Percentiles rank a stretch among this genome's conserved stretches.
Conservation (phyloP, 257 asterid species). For the Nicotiana knightiana region DNA sequence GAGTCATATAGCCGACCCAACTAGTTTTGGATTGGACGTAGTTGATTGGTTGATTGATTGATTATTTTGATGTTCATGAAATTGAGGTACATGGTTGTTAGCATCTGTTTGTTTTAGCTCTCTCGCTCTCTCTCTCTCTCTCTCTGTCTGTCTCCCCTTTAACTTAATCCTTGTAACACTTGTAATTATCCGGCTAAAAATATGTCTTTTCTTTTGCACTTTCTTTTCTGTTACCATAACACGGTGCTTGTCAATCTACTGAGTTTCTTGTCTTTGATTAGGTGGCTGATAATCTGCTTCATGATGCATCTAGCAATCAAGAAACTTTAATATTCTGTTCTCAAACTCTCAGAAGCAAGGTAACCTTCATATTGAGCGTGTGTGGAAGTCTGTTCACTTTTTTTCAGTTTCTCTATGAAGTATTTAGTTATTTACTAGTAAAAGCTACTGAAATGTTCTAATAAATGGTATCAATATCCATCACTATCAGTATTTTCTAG, state of each 20-base stretch:
- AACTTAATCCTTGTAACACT: neutral
- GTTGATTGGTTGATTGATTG: neutral
- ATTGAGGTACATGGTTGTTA: neutral
- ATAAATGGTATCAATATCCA: neutral
- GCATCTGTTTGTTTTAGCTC: neutral
- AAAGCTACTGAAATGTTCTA: neutral
- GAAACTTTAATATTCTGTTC: slow-evolving; percentile 96
- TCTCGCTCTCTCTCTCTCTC: neutral
- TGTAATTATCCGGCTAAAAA: neutral
- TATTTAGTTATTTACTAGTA: neutral
- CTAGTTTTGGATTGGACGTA: neutral
- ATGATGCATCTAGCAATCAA: slow-evolving; percentile 78
- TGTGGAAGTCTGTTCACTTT: neutral
- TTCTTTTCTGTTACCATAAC: neutral
- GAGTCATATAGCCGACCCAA: neutral
- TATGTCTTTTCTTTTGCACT: neutral
- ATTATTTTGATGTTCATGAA: neutral
- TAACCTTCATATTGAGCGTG: slow-evolving; percentile 18
- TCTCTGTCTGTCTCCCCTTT: neutral
- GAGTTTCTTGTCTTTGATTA: slow-evolving; percentile 25
- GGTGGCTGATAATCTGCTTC: slow-evolving; percentile 99
- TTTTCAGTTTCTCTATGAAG: neutral
- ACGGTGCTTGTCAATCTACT: neutral
- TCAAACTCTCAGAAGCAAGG: slow-evolving; percentile 99
- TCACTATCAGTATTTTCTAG: neutral